Percentiles rank a stretch among this genome's conserved stretches.
Evolutionary conservation across 352 stramenopile genomes (phyloP).

Genomic region (Pythium periplocum): DNA sequence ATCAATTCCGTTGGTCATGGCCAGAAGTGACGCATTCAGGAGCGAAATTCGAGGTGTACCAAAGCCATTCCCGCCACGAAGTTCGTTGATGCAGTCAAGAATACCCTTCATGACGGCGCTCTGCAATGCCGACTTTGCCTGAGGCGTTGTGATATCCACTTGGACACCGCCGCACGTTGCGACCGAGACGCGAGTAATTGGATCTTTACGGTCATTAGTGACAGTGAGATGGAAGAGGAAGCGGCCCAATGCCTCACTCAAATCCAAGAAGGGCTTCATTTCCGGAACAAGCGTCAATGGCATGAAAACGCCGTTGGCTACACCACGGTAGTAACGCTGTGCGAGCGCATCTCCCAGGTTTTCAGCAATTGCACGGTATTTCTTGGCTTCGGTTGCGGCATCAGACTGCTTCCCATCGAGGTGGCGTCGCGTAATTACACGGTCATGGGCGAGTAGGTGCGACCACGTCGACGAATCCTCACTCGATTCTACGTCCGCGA

Average conservation of each 20-base stretch:
- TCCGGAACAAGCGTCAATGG: conserved; percentile 66
- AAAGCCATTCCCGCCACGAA: conserved; percentile 10
- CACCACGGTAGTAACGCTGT: conserved; percentile 64
- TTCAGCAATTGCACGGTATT: conserved; percentile 73
- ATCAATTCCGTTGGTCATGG: conserved; percentile 74
- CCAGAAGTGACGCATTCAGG: conserved; percentile 64
- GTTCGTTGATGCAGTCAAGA: conserved; percentile 45
- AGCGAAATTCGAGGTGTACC: conserved; percentile 31
- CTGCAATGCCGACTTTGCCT: conserved; percentile 67
- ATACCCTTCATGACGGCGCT: conserved; percentile 72
- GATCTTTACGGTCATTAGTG: conserved; percentile 57
- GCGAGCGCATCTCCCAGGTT: conserved; percentile 73
- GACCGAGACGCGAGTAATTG: conserved; percentile 59
- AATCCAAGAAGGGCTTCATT: conserved; percentile 75
- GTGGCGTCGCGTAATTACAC: conserved; percentile 86
- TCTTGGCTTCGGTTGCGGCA: conserved; percentile 47
- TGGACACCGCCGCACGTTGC: conserved; percentile 57
- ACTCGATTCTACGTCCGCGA: conserved; percentile 20
- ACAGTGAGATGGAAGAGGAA: conserved; percentile 64
- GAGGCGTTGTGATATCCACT: conserved; percentile 72
- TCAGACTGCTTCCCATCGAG: conserved; percentile 84
- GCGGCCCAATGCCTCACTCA: conserved; percentile 66
- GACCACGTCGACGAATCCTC: conserved; percentile 40
- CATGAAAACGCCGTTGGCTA: conserved; percentile 85
- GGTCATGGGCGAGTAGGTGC: conserved; percentile 79